Conservation (phyloP, 345 rosid genomes). For the Cardamine occulta region DNA sequence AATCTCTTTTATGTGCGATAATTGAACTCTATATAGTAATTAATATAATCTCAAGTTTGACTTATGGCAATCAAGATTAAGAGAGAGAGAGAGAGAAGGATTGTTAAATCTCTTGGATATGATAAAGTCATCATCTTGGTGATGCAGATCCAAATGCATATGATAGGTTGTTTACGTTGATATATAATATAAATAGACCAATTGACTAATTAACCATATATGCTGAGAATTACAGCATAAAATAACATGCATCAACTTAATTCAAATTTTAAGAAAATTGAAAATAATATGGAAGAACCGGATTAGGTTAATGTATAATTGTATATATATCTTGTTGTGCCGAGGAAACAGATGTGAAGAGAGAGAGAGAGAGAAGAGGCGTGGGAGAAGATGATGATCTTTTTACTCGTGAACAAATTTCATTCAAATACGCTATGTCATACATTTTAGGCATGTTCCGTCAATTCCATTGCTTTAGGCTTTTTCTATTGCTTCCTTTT, state of each 20-base stretch:
- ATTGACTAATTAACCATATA: slow-evolving; percentile 36
- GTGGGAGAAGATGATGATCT: slow-evolving; percentile 35
- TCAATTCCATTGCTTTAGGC: slow-evolving; percentile 24
- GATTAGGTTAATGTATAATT: slow-evolving; percentile 34
- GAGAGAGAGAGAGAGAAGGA: slow-evolving; percentile 39
- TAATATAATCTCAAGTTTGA: slow-evolving; percentile 33
- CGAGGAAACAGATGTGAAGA: slow-evolving; percentile 42
- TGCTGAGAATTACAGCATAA: slow-evolving; percentile 37
- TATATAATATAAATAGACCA: slow-evolving; percentile 34
- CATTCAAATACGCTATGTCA: slow-evolving; percentile 42
- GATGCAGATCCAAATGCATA: slow-evolving; percentile 46
- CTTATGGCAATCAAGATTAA: slow-evolving; percentile 43
- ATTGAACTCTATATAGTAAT: slow-evolving; percentile 24
- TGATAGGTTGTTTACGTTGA: slow-evolving; percentile 36
- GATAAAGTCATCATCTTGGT: slow-evolving; percentile 43
- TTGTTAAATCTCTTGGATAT: slow-evolving; percentile 40
- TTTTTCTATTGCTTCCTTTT: slow-evolving; percentile 7
- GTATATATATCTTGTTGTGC: slow-evolving; percentile 20
- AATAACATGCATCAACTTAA: slow-evolving; percentile 36
- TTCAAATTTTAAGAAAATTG: neutral
- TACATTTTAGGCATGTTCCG: slow-evolving; percentile 37
- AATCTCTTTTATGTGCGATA: slow-evolving; percentile 26
- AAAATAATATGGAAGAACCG: neutral
- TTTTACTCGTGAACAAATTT: slow-evolving; percentile 38
- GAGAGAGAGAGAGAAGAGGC: slow-evolving; percentile 33